Base-by-base conservation (phyloP, 805 yeast species). In the Candida sanyiensis region DNA sequence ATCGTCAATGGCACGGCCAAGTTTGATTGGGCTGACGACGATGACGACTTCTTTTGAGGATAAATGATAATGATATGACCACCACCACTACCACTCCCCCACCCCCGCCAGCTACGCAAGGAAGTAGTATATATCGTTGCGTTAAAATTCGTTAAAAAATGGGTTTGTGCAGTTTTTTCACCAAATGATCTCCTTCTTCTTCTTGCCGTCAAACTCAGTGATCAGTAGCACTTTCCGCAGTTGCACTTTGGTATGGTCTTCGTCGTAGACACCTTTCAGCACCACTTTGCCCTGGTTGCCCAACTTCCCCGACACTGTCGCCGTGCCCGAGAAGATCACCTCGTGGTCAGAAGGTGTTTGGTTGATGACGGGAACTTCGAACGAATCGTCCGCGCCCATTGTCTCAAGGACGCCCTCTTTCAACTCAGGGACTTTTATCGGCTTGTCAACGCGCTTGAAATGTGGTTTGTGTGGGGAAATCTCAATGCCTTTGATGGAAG, bases 241-340 rank as follows among this genome's bases (percentile, higher is more conserved):
- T n/a, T 46, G 44, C 6, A 54, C 57, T n/a, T 50, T 54, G 15
- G 35, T 28, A 39, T 54, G 57, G 16, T 52, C 58, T 17, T 48
- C 40, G 26, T 51, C 56, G 28, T 51, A 52, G 7, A 47, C 40
- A 3, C 58, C 58, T 22, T 45, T 51, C 33, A 47, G 52, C 1
- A 46, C 50, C 6, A 52, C 51, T 22, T 46, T 43, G 10, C 50
- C 50, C 3, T 26, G 25, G 4, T 38, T 28, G 2, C 43, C 47
- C 25, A 39, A 42, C 33, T 46, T 48, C 6, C 57, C 56, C 20
- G 33, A 44, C 3, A 54, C 28, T 2, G 40, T 42, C 4, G 39
- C 50, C 6, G 40, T 45, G 0, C 54, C 55, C 16, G 40, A 17
- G 36, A 50, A 49, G 52, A 50, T 47, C 5, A 48, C 26, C 25